Base-by-base conservation (phyloP, 208 protist genomes). In the Angomonas deanei region DNA sequence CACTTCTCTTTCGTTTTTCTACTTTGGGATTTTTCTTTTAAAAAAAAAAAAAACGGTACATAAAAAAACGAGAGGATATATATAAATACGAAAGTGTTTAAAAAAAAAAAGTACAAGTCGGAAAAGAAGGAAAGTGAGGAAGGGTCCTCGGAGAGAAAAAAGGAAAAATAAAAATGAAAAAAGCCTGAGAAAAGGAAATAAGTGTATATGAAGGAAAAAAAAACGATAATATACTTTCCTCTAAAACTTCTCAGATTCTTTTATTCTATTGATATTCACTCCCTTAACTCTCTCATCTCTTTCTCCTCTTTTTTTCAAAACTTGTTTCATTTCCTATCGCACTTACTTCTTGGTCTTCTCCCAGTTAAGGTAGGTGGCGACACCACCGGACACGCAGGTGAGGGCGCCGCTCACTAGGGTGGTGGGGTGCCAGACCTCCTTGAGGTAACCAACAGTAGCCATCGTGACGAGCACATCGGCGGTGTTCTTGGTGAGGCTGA, bases 361-460 rank as follows among this genome's bases (percentile, higher is more conserved):
- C 88, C 88, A 94, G 83, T 94, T 94, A 39, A 86, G 72, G 75
- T 94, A 92, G 54, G 86, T 94, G 59, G 91, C 91, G 13, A 96
- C 76, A 39, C 71, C 83, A 72, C 88, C 88, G 27, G 91, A 93
- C 53, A 94, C 72, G 68, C 79, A 78, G 23, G 85, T 93, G 70
- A 94, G 84, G 26, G 76, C 58, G 58, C 85, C 88, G 21, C 75
- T 60, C 39, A 83, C 91, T 65, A 81, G 66, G 38, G 66, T 50
- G 55, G 72, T 79, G 8, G 91, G 91, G 49, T 80, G 61, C 86
- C 86, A 96, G 34, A 90, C 52, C 17, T 65, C 62, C 59, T 72
- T 71, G 61, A 93, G 61, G 77, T 94, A 96, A 30, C 86, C 84
- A 30, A 95, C 86, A 24, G 84, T 49, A 28, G 88, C 84, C 84